These are phyloP conservation scores for Phytopythium chamaehyphon DNA, from an alignment of 352 stramenopile species.

Conservation along the genomic window DNA sequence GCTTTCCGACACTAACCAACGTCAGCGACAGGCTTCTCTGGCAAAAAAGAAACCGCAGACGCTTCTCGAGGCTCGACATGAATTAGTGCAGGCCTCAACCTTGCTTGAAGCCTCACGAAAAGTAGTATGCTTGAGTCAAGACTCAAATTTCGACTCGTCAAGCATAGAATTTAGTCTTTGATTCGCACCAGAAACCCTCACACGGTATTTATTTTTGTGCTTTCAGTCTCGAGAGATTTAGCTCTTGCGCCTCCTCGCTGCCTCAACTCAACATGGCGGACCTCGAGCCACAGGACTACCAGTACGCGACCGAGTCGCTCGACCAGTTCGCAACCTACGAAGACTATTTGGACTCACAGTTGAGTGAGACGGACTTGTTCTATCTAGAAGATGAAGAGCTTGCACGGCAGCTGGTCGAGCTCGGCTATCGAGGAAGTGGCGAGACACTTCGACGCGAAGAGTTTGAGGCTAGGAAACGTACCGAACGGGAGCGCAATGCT, in stretches of 20 bases:
- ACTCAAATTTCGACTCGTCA: not conserved
- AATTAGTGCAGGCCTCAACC: slow-evolving; percentile 1
- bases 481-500: slow-evolving; percentile 82
- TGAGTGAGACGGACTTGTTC: slow-evolving; percentile 91
- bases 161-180: slow-evolving; percentile 10
- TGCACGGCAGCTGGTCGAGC: slow-evolving; percentile 90
- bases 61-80: not conserved
- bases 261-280: slow-evolving; percentile 31
- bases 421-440: slow-evolving; percentile 91
- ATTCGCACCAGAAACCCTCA: not conserved
- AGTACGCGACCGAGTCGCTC: slow-evolving; percentile 77
- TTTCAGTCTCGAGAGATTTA: too few relatives aligned
- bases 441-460: slow-evolving; percentile 91
- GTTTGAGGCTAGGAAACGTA: slow-evolving; percentile 89
- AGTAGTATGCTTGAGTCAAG: not conserved
- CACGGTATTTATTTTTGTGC: slow-evolving; percentile 7
- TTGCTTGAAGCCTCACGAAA: not conserved
- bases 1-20: too few relatives aligned
- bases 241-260: not conserved
- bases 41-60: slow-evolving; percentile 1
- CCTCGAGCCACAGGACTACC: slow-evolving; percentile 53
- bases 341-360: slow-evolving; percentile 93
- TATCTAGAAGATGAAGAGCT: slow-evolving; percentile 94
- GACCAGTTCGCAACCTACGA: slow-evolving; percentile 93
- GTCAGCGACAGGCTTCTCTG: not conserved